Evolutionary conservation across 768 basidiomycete species (phyloP), one percentile per base, ranked within the genome.

Genomic region (Xerocomus brunneocitrinus): DNA sequence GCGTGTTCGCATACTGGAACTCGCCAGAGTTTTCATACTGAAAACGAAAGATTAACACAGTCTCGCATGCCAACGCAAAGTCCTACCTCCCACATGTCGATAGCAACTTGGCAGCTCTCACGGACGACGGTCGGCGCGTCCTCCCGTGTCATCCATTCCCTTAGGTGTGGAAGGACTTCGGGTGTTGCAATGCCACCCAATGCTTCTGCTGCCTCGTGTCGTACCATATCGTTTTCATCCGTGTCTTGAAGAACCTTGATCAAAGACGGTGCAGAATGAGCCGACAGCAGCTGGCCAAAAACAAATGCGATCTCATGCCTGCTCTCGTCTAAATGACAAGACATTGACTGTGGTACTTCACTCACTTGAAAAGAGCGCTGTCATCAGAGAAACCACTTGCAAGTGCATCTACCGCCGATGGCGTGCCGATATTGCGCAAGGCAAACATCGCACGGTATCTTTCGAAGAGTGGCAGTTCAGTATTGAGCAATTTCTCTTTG

Each of bases 231-330:
- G 10, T 86, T 86, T 70, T 98, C 97, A 2, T 73, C 65, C 2
- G 67, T 51, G 58, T 93, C 74, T 58, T 81, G 75, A n/a, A 99
- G 76, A 28, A 95, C 90, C 36, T 79, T 71, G 34, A 98, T 67
- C 31, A 99, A 76, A 0, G 89, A 79, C 9, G 95, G 93, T 22
- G 98, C 89, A 0, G 93, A 88, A 66, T 94, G 85, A 5, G 87
- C 77, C 1, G 91, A 93, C 47, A 91, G 82, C 40, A 99, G 79
- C 73, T 99, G 97, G 12, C 97, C 97, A 64, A 98, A 98, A 42
- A 99, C 88, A 69, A 98, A 99, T 1, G 97, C 97, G 44, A 99
- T 92, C 69, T 99, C 97, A 69, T 99, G 97, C 58, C 95, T 95
- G 61, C 12, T 24, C 13, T n/a, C 46, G 22, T 39, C 32, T 50